A percentile compares a stretch with the other conserved stretches of the same genome.
Evolutionary conservation across 805 yeast genomes (phyloP).

Genomic region (Saccharomycodes ludwigii): DNA sequence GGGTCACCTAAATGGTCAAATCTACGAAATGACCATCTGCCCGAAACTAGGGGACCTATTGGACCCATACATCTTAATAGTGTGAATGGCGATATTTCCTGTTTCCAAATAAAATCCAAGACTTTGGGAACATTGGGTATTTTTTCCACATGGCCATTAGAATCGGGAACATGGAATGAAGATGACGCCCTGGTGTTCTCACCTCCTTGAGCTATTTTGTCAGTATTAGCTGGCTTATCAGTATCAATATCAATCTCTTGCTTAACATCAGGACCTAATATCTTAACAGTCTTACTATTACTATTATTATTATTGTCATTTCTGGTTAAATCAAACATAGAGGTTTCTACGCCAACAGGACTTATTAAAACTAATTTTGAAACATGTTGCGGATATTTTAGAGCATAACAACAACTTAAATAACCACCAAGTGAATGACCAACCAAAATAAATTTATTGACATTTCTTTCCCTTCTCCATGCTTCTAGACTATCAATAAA

Average conservation of each 20-base stretch:
- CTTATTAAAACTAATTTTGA: slow-evolving; percentile 43
- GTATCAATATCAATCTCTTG: slow-evolving; percentile 19
- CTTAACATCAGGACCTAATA: slow-evolving; percentile 21
- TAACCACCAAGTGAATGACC: slow-evolving; percentile 71
- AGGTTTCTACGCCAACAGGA: slow-evolving; percentile 66
- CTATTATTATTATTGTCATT: slow-evolving; percentile 4
- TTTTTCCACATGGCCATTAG: slow-evolving; percentile 23
- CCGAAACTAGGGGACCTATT: slow-evolving; percentile 35
- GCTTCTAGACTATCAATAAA: slow-evolving; percentile 38
- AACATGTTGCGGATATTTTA: slow-evolving; percentile 41
- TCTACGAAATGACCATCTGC: slow-evolving; percentile 44
- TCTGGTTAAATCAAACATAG: slow-evolving; percentile 22
- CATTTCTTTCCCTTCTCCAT: slow-evolving; percentile 38
- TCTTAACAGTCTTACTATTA: not conserved
- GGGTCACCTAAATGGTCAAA: slow-evolving; percentile 21
- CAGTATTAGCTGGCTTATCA: slow-evolving; percentile 8
- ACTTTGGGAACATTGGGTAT: slow-evolving; percentile 25
- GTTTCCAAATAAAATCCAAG: slow-evolving; percentile 37
- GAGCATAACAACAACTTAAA: slow-evolving; percentile 44
- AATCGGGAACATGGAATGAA: slow-evolving; percentile 18
- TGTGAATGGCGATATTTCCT: slow-evolving; percentile 42
- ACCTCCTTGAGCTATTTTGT: slow-evolving; percentile 8
- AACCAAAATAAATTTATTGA: slow-evolving; percentile 42
- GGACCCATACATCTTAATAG: slow-evolving; percentile 42
- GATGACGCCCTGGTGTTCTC: slow-evolving; percentile 5